Conservation (phyloP, 106 monocot species). For the Acanthochlamys bracteata region DNA sequence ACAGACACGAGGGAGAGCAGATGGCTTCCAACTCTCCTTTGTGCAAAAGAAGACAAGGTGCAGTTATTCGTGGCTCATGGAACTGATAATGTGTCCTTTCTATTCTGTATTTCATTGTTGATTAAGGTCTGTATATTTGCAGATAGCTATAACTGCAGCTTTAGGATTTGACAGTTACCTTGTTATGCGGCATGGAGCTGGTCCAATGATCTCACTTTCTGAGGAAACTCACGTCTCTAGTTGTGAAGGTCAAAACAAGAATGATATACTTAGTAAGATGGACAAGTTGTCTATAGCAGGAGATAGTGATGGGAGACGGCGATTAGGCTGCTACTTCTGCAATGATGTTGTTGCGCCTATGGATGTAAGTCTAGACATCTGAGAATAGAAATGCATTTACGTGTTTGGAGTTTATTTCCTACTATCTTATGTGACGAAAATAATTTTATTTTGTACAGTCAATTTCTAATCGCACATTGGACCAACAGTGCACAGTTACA, state of each 20-base stretch:
- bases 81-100: too few relatives aligned
- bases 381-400: too few relatives aligned
- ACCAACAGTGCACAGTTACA: conserved; percentile 98
- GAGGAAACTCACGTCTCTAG: conserved; percentile 1
- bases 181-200: conserved; percentile 97
- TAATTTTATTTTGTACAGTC: conserved; percentile 47
- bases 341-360: conserved; percentile 95
- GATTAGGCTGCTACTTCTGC: conserved; percentile 96
- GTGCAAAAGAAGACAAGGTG: conserved; percentile 79
- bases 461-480: conserved; percentile 84
- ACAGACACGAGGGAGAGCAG: conserved; percentile 98
- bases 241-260: conserved; percentile 15
- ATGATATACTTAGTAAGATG: conserved; percentile 11
- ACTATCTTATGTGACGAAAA: too few relatives aligned
- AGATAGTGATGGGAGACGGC: conserved; percentile 18
- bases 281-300: conserved; percentile 17
- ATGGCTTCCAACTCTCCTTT: conserved; percentile 93
- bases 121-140: conserved; percentile 11
- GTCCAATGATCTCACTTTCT: conserved; percentile 23
- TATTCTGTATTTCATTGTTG: background rate
- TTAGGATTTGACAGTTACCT: conserved; percentile 96
- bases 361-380: conserved; percentile 80
- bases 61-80: background rate
- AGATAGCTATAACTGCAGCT: conserved; percentile 96
- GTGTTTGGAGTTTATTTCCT: too few relatives aligned